Base-by-base conservation (phyloP, 306 rosid genomes). In the Begonia masoniana region DNA sequence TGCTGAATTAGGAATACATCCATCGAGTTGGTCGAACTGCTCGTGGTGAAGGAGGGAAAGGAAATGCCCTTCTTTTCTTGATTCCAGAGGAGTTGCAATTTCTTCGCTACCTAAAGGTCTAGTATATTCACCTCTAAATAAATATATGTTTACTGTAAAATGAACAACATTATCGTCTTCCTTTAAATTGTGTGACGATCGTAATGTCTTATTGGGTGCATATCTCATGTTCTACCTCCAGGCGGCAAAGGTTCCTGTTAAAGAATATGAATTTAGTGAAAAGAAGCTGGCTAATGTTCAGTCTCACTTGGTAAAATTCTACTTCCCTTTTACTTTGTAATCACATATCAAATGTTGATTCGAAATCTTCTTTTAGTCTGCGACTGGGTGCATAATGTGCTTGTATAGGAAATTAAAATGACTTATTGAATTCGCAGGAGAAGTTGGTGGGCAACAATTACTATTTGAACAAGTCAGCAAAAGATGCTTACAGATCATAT, bases 21-120 rank as follows among this genome's bases (percentile, higher is more conserved):
- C 97, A 91, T 52, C 81, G 97, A 68, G 96, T 91, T 78, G 97
- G 97, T 59, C 83, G 97, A 78, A 85, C 97, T 64, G 96, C 97
- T 65, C 92, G 97, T 46, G 97, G 97, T 26, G 94, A 91, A 74
- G 96, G 97, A 68, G 91, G 74, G 13, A 84, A 69, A 63, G 96
- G 95, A 75, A 75, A 79, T 59, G 96, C 96, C 23, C 73, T 88
- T 49, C 88, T 84, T 72, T 88, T 84, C 63, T 72, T 84, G 69
- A 84, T 79, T 62, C 88, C 87, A 52, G 89, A 84, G 77, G 96
- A 84, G 60, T 55, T 79, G 78, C 75, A 62, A 49, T 88, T 84
- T 77, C 91, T 84, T 71, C 70, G 78, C 57, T 88, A 88, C 82
- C 66, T 88, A 57, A 84, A 84, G 96, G 96, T 88, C 47, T 13